Conservation (phyloP, 192 early-diverging fungal species). For the Coemansia sp. region DNA sequence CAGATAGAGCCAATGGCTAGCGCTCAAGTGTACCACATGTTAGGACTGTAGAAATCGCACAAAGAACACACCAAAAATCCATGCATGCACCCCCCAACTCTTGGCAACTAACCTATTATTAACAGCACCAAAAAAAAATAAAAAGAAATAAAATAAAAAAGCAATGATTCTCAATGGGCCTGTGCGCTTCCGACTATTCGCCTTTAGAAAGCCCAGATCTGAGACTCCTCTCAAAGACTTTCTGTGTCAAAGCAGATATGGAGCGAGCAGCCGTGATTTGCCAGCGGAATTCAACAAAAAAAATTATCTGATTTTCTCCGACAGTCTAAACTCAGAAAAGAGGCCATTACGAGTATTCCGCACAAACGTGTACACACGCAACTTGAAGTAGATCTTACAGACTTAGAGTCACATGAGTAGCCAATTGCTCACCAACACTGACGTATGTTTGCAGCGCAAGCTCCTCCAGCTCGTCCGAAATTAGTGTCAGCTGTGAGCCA, state of each 20-base stretch:
- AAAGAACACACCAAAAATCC: background rate
- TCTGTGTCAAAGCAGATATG: background rate
- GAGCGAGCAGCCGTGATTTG: constrained; percentile 16
- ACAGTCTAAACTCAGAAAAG: too few relatives aligned
- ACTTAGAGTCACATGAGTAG: constrained; percentile 11
- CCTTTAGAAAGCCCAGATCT: background rate
- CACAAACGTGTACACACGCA: background rate
- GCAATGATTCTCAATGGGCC: background rate
- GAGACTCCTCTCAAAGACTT: background rate
- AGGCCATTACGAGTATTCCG: background rate
- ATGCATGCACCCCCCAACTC: background rate
- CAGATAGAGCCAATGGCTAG: constrained; percentile 5
- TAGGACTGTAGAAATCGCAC: background rate
- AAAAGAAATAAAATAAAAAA: background rate
- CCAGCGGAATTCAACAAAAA: constrained; percentile 3
- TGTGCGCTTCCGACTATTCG: background rate
- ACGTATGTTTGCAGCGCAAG: constrained; percentile 27
- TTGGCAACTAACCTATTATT: background rate
- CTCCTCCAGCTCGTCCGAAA: constrained; percentile 16
- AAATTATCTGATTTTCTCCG: background rate
- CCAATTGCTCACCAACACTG: constrained; percentile 26
- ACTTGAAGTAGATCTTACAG: background rate
- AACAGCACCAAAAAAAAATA: background rate
- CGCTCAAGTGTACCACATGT: background rate
- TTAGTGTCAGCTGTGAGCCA: background rate